A percentile compares a stretch with the other conserved stretches of the same genome.
phyloP scores from a whole-genome alignment of 352 stramenopile genomes.

The Phytophthora aleatoria region DNA sequence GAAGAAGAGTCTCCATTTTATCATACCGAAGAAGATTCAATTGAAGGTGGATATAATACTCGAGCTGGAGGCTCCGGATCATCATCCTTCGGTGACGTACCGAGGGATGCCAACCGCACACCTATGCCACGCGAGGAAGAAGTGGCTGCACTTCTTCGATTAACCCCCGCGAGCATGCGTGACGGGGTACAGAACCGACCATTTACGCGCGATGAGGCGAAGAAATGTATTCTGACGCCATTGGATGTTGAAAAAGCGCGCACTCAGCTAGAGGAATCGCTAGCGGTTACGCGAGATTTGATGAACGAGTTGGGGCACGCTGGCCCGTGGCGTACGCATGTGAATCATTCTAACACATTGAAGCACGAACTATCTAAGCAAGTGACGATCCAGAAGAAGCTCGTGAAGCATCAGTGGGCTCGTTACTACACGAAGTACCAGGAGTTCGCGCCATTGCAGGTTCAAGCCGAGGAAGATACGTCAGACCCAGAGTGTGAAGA shows the following conservation, averaged over 20 bases:
- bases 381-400: constrained; percentile 52
- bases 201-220: constrained; percentile 42
- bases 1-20: constrained; percentile 6
- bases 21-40: constrained; percentile 4
- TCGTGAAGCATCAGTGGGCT: constrained; percentile 68
- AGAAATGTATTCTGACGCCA: constrained; percentile 36
- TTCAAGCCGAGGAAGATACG: not conserved
- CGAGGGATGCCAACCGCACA: not conserved
- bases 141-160: constrained; percentile 34
- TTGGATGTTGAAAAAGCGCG: constrained; percentile 34
- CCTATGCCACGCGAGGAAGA: constrained; percentile 33
- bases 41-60: constrained; percentile 14
- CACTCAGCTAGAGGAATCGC: constrained; percentile 50
- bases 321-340: constrained; percentile 62
- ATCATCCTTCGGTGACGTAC: not conserved
- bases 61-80: constrained; percentile 1
- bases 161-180: constrained; percentile 55
- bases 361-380: constrained; percentile 65
- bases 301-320: constrained; percentile 65
- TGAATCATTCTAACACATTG: constrained; percentile 67
- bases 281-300: constrained; percentile 49
- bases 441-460: constrained; percentile 16
- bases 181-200: constrained; percentile 40
- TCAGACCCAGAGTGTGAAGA: constrained; percentile 11
- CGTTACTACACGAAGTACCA: constrained; percentile 57